Evolutionary conservation across 2,329 filamentous ascomycete species (phyloP).

Genomic region (Penicillium sp.): DNA sequence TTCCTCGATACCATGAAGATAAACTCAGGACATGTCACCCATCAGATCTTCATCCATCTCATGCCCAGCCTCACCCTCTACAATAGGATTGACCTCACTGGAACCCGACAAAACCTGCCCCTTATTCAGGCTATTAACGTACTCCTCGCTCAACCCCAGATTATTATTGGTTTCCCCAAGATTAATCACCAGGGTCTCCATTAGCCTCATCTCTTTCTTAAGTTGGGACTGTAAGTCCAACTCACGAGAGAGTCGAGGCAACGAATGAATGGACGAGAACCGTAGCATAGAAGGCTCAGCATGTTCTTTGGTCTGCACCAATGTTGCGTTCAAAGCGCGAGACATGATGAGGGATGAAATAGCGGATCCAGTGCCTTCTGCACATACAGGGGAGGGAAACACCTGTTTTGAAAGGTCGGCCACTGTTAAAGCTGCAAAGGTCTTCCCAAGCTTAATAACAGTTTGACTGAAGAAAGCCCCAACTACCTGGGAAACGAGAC

Average conservation of each 20-base stretch:
- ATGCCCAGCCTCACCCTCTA: slow-evolving; percentile 16
- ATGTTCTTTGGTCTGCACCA: slow-evolving; percentile 45
- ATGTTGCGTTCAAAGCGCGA: slow-evolving; percentile 51
- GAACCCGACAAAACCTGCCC: slow-evolving; percentile 38
- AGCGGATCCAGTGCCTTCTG: slow-evolving; percentile 33
- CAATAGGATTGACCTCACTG: slow-evolving; percentile 16
- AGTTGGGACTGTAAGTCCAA: slow-evolving; percentile 43
- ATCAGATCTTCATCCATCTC: slow-evolving; percentile 44
- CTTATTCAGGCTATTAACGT: slow-evolving; percentile 54
- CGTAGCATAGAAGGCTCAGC: slow-evolving; percentile 51
- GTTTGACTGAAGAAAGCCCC: slow-evolving; percentile 72
- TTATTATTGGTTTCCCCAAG: slow-evolving; percentile 56
- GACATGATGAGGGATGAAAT: slow-evolving; percentile 49
- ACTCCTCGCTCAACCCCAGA: slow-evolving; percentile 58
- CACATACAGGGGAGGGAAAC: slow-evolving; percentile 25
- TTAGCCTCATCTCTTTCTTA: slow-evolving; percentile 49
- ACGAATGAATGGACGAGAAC: slow-evolving; percentile 44
- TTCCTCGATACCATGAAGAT: background rate
- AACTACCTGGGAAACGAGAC: slow-evolving; percentile 68
- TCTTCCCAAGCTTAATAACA: slow-evolving; percentile 68
- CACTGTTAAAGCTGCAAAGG: slow-evolving; percentile 65
- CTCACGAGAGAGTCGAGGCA: slow-evolving; percentile 38
- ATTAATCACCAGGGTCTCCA: slow-evolving; percentile 51
- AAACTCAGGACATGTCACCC: slow-evolving; percentile 31
- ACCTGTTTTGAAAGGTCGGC: slow-evolving; percentile 44